These are phyloP conservation scores for Picocystis salinarum DNA, from an alignment of 139 green algal genomes.

Conservation along the genomic window DNA sequence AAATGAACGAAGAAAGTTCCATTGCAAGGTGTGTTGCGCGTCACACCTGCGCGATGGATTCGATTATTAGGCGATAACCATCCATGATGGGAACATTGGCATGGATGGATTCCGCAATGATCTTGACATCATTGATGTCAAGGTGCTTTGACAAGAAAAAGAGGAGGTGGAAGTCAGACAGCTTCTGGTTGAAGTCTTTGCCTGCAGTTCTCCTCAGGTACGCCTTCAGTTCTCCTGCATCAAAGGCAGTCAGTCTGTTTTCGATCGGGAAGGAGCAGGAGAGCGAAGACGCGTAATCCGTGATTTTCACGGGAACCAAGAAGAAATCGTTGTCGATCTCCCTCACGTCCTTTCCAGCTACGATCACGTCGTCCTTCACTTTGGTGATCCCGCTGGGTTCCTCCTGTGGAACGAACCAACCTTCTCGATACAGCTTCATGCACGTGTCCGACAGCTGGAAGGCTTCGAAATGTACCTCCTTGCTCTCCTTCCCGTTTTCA, in stretches of 20 bases:
- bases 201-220: constrained; percentile 28
- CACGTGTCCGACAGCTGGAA: constrained; percentile 42
- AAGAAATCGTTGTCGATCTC: constrained; percentile 96
- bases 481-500: too few relatives aligned
- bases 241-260: constrained; percentile 49
- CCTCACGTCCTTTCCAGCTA: constrained; percentile 51
- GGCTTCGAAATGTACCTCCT: constrained; percentile 42
- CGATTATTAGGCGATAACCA: constrained; percentile 73
- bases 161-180: constrained; percentile 89
- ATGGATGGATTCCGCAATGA: constrained; percentile 44
- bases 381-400: constrained; percentile 9
- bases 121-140: constrained; percentile 47
- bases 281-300: constrained; percentile 65
- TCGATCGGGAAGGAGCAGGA: constrained; percentile 67
- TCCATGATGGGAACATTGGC: constrained; percentile 39
- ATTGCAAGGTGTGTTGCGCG: too few relatives aligned
- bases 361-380: constrained; percentile 14
- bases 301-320: constrained; percentile 71
- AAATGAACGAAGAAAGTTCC: too few relatives aligned
- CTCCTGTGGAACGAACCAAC: constrained; percentile 37
- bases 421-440: constrained; percentile 51
- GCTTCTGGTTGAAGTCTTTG: constrained; percentile 33
- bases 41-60: constrained; percentile 68
- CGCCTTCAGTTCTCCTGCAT: constrained; percentile 41
- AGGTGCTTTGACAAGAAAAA: constrained; percentile 80